Base-by-base conservation (phyloP, 768 basidiomycete species). In the Myochromella boudieri region DNA sequence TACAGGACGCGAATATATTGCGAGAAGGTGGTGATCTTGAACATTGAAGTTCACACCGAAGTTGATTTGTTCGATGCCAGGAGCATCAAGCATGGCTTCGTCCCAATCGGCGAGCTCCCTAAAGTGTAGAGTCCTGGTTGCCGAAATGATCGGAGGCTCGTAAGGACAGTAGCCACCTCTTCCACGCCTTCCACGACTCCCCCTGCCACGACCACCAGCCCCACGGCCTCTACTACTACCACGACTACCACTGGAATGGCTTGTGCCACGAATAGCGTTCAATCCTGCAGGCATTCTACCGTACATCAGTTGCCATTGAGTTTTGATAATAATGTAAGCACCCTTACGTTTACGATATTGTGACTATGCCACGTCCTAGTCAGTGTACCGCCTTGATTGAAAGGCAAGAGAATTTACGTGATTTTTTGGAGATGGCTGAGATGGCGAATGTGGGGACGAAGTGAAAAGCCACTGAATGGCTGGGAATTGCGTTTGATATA, bases 31-130 rank as follows among this genome's bases (percentile, higher is more conserved):
- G 9, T 33, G 21, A 24, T 43, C 42, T 32, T 43, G 32, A n/a
- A 43, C 31, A n/a, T 20, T 5, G 22, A 43, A 43, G 14, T 43
- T 15, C 15, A 11, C 22, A 14, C 31, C 42, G n/a, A 43, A 43
- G n/a, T 33, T 29, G 17, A 43, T 43, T 21, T 33, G 32, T 32
- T 43, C 42, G 17, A 43, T 43, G 11, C 42, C 42, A 22, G 42
- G 42, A 2, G 31, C 17, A n/a, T 43, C 42, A 24, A 43, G 42
- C 29, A 11, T 17, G 6, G 21, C 14, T 34, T 32, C 42, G 21
- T 43, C 31, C 29, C 42, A 43, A 15, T 43, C 27, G 20, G 17
- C 17, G 20, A 15, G 28, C 20, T 22, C 38, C 38, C 12, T 39
- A n/a, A 39, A 39, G 38, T 15, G 4, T 25, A 44, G 22, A 14